phyloP scores from a whole-genome alignment of 2,329 filamentous ascomycete genomes.

The Fusarium albosuccineum region DNA sequence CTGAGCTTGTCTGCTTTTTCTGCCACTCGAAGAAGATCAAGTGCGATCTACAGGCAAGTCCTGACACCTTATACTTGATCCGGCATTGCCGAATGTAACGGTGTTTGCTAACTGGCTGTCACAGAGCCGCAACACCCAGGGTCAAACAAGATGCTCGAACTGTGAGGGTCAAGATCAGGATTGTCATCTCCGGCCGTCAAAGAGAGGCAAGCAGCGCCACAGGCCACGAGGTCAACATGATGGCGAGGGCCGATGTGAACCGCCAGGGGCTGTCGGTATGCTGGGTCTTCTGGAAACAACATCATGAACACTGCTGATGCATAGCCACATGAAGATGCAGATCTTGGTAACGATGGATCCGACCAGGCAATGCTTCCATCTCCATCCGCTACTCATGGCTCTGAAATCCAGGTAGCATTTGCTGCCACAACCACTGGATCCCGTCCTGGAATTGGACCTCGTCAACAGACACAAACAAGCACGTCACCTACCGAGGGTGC shows the following conservation, averaged over 20 bases:
- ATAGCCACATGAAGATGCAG: background rate
- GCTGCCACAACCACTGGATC: background rate
- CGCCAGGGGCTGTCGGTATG: background rate
- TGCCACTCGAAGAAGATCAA: slow-evolving; percentile 55
- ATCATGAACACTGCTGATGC: no score
- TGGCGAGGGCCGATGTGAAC: background rate
- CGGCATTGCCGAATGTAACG: background rate
- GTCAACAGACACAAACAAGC: slow-evolving; percentile 28
- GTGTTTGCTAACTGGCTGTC: background rate
- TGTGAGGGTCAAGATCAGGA: slow-evolving; percentile 45
- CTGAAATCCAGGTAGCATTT: slow-evolving; percentile 18
- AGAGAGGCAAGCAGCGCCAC: slow-evolving; percentile 42
- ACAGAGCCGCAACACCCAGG: slow-evolving; percentile 39
- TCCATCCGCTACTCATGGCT: slow-evolving; percentile 2
- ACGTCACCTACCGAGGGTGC: slow-evolving; percentile 37
- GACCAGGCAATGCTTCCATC: slow-evolving; percentile 4
- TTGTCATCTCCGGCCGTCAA: slow-evolving; percentile 48
- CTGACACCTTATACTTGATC: background rate
- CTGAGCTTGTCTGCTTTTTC: slow-evolving; percentile 42
- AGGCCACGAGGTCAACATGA: slow-evolving; percentile 10
- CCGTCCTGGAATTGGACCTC: background rate
- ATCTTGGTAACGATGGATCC: slow-evolving; percentile 2
- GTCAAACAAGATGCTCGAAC: slow-evolving; percentile 46
- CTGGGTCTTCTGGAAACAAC: no score
- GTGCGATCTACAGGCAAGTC: slow-evolving; percentile 49